Percentiles rank a stretch among this genome's conserved stretches.
phyloP scores from a whole-genome alignment of 2,329 filamentous ascomycete species.

The Pleoardoris graminearum region DNA sequence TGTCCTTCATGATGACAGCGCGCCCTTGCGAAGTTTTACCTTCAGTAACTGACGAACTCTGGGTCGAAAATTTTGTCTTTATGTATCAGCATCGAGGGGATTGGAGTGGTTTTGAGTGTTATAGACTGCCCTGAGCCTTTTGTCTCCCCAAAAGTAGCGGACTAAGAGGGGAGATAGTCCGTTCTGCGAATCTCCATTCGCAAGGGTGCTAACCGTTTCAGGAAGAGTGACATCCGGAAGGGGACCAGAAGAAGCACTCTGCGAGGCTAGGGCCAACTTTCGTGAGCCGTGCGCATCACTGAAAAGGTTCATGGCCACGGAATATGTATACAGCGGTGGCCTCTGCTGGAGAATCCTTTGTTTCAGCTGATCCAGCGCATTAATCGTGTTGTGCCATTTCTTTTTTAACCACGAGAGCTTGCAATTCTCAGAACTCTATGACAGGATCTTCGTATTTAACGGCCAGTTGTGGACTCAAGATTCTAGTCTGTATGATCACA shows the following conservation, averaged over 20 bases:
- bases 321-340: constrained; percentile 25
- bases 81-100: constrained; percentile 9
- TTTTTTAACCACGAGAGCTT: constrained; percentile 44
- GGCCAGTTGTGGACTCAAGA: constrained; percentile 46
- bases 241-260: constrained; percentile 10
- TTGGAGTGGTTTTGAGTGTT: constrained; percentile 8
- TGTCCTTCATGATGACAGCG: constrained; percentile 34
- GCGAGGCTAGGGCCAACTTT: constrained; percentile 21
- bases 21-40: constrained; percentile 24
- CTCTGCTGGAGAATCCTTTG: constrained; percentile 38
- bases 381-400: constrained; percentile 39
- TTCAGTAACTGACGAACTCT: constrained; percentile 29
- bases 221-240: constrained; percentile 24
- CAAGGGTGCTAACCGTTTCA: constrained; percentile 23
- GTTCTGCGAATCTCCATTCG: constrained; percentile 15
- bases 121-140: constrained; percentile 17
- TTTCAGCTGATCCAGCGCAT: constrained; percentile 43
- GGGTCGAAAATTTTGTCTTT: constrained; percentile 21
- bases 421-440: constrained; percentile 41
- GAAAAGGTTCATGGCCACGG: constrained; percentile 4
- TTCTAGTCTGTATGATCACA: constrained; percentile 47
- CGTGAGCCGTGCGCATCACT: constrained; percentile 12
- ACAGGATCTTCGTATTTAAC: constrained; percentile 37
- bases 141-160: constrained; percentile 29
- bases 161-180: constrained; percentile 23